These are phyloP conservation scores for Marasmius tenuissimus DNA, from an alignment of 1,284 basidiomycete genomes.

Conservation along the genomic window DNA sequence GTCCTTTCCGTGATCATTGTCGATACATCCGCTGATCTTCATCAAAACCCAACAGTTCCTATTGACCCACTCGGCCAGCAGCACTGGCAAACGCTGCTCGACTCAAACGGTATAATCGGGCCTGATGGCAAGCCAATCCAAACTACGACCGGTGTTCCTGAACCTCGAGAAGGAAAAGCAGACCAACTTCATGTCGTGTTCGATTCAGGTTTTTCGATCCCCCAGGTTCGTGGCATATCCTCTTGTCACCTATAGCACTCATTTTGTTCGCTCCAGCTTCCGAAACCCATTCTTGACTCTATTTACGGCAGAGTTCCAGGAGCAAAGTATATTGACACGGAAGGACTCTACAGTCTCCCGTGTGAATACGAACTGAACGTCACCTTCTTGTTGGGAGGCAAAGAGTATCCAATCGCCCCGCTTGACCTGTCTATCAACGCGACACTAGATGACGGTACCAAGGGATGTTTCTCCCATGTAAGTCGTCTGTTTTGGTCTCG, in stretches of 20 bases:
- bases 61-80: neutral
- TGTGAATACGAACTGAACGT: conserved; percentile 11
- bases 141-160: neutral
- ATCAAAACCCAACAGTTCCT: neutral
- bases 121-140: conserved; percentile 7
- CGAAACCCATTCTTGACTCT: neutral
- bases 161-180: conserved; percentile 2
- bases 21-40: neutral
- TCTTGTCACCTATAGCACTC: neutral
- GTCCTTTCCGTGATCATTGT: neutral
- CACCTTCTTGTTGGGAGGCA: conserved; percentile 3
- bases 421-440: conserved; percentile 5
- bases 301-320: conserved; percentile 13
- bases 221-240: conserved; percentile 2
- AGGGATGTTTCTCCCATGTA: conserved; percentile 9
- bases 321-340: neutral
- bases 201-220: conserved; percentile 6
- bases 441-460: neutral
- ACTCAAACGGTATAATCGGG: conserved; percentile 8
- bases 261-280: neutral
- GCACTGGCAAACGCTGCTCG: conserved; percentile 12
- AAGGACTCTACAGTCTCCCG: conserved; percentile 2
- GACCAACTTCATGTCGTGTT: conserved; percentile 10
- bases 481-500: neutral
- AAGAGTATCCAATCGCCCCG: conserved; percentile 9